These are phyloP conservation scores for Colletotrichum sp. DNA, from an alignment of 2,329 filamentous ascomycete genomes.

Conservation along the genomic window DNA sequence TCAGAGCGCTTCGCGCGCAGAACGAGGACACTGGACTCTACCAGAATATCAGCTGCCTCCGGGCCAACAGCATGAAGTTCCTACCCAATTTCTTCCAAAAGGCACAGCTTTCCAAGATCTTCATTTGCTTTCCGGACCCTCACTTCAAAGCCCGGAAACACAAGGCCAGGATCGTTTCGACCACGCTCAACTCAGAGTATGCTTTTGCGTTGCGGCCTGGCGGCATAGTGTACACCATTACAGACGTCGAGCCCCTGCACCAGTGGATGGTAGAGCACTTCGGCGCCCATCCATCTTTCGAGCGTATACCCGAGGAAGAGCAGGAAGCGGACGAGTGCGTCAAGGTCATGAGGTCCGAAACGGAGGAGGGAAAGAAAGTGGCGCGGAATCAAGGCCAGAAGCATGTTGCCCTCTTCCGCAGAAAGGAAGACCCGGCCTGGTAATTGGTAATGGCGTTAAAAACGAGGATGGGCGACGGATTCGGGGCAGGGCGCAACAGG, in stretches of 20 bases:
- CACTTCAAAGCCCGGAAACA: slow-evolving; percentile 98
- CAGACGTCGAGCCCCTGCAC: slow-evolving; percentile 93
- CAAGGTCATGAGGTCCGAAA: slow-evolving; percentile 78
- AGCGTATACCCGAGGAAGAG: slow-evolving; percentile 72
- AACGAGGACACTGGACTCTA: slow-evolving; percentile 61
- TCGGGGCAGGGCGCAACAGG: not conserved
- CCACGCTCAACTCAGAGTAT: slow-evolving; percentile 90
- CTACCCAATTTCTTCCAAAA: slow-evolving; percentile 95
- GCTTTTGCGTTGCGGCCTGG: slow-evolving; percentile 85
- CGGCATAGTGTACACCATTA: slow-evolving; percentile 93
- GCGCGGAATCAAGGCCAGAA: slow-evolving; percentile 88
- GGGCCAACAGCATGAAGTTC: slow-evolving; percentile 99
- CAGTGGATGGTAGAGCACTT: slow-evolving; percentile 93
- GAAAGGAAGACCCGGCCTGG: slow-evolving; percentile 82
- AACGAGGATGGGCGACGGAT: not conserved
- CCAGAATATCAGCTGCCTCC: slow-evolving; percentile 87
- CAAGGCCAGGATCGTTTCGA: slow-evolving; percentile 92
- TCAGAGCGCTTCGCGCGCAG: slow-evolving; percentile 79
- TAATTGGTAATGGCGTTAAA: slow-evolving; percentile 60
- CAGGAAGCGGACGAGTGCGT: slow-evolving; percentile 75
- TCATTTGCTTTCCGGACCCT: slow-evolving; percentile 97
- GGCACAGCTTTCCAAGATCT: slow-evolving; percentile 84
- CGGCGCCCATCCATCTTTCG: slow-evolving; percentile 77
- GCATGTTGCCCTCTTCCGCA: slow-evolving; percentile 86
- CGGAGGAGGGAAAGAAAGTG: slow-evolving; percentile 98